A percentile compares a stretch with the other conserved stretches of the same genome.
These are phyloP conservation scores for Solanum bulbocastanum DNA, from an alignment of 257 asterid genomes.

Conservation along the genomic window DNA sequence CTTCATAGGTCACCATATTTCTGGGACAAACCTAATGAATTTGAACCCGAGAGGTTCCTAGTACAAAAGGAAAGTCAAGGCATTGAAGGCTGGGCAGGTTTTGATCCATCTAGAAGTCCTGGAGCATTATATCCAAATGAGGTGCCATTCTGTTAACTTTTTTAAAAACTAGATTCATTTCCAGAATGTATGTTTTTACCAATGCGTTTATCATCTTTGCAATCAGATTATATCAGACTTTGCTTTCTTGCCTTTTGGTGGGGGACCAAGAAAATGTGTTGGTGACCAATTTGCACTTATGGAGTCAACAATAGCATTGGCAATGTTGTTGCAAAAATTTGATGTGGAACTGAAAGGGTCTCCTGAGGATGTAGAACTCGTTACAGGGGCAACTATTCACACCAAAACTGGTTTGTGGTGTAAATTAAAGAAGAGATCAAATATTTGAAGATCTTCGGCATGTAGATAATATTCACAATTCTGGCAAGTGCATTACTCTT, in stretches of 20 bases:
- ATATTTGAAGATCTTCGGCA: neutral
- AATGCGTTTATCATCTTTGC: neutral
- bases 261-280: conserved; percentile 95
- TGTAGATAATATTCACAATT: neutral
- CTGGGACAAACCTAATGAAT: conserved; percentile 83
- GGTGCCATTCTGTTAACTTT: conserved; percentile 25
- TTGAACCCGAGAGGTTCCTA: conserved; percentile 87
- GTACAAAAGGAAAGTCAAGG: conserved; percentile 38
- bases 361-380: conserved; percentile 68
- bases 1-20: conserved; percentile 91
- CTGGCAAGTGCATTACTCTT: neutral
- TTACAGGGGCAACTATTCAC: conserved; percentile 94
- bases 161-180: neutral
- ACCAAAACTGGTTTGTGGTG: conserved; percentile 91
- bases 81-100: conserved; percentile 91
- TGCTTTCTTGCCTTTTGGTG: conserved; percentile 95
- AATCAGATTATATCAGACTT: conserved; percentile 70
- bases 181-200: neutral
- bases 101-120: conserved; percentile 88
- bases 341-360: conserved; percentile 51
- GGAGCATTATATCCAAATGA: conserved; percentile 96
- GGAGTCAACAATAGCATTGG: conserved; percentile 92
- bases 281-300: conserved; percentile 96
- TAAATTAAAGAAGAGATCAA: conserved; percentile 50
- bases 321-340: conserved; percentile 61